phyloP scores from a whole-genome alignment of 129 eudicot species.

The Pulicaria dysenterica region DNA sequence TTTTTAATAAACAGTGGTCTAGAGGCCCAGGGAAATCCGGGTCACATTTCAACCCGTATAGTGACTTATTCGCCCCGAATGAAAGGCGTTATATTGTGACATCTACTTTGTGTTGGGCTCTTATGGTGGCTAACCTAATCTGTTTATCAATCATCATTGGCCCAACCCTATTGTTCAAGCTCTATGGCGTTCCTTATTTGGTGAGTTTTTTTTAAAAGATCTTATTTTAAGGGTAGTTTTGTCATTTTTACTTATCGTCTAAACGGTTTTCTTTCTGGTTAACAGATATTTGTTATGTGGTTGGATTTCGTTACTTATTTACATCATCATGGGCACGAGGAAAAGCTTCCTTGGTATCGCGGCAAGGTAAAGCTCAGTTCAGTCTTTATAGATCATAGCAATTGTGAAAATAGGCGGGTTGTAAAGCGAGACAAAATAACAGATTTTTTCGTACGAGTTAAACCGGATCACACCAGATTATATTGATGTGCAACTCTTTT shows the following conservation, averaged over 20 bases:
- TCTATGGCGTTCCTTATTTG: constrained; percentile 66
- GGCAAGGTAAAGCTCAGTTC: constrained; percentile 53
- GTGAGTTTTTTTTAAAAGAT: constrained; percentile 35
- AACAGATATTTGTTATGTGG: constrained; percentile 74
- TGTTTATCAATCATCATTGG: constrained; percentile 47
- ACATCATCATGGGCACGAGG: constrained; percentile 80
- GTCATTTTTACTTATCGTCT: not conserved
- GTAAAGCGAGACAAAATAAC: too few species aligned
- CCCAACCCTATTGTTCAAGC: constrained; percentile 54
- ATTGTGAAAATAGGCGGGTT: not conserved
- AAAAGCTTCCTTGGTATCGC: constrained; percentile 87
- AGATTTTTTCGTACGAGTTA: not conserved
- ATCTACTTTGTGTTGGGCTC: constrained; percentile 71
- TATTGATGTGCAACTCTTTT: not conserved
- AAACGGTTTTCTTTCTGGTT: not conserved
- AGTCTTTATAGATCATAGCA: not conserved
- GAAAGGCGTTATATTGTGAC: constrained; percentile 61
- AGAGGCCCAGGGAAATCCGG: constrained; percentile 83
- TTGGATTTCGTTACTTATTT: constrained; percentile 70
- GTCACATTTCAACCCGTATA: constrained; percentile 78
- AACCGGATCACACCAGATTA: not conserved
- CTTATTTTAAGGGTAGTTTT: not conserved
- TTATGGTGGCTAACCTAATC: constrained; percentile 55
- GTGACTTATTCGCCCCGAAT: constrained; percentile 53
- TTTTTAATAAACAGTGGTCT: constrained; percentile 39